Conservation (phyloP, 2,329 filamentous ascomycete genomes). For the Pleurostoma richardsiae region DNA sequence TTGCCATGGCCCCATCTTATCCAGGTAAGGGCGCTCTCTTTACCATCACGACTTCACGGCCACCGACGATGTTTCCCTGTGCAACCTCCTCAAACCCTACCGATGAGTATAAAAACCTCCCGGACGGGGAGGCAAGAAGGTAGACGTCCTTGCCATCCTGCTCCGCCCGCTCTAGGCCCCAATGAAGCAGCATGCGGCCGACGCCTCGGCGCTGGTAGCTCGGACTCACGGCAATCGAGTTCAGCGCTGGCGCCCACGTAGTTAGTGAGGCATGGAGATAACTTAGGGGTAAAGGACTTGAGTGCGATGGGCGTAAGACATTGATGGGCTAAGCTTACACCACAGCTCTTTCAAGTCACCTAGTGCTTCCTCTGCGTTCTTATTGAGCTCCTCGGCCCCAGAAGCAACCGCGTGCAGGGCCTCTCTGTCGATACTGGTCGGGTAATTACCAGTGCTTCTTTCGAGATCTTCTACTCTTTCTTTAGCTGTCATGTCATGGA, state of each 20-base stretch:
- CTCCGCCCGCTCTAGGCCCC: slow-evolving; percentile 2
- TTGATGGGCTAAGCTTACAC: not conserved
- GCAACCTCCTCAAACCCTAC: slow-evolving; percentile 5
- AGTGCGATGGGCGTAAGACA: no score
- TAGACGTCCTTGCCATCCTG: slow-evolving; percentile 4
- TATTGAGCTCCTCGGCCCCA: not conserved
- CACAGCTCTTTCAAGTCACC: slow-evolving; percentile 4
- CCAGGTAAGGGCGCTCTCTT: no score
- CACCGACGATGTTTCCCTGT: no score
- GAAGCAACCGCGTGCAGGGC: not conserved
- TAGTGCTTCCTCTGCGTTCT: slow-evolving; percentile 1
- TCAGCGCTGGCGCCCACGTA: slow-evolving; percentile 1
- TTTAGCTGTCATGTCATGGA: not conserved
- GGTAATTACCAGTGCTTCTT: not conserved
- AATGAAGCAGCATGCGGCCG: slow-evolving; percentile 4
- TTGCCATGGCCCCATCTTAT: no score
- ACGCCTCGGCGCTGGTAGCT: slow-evolving; percentile 5
- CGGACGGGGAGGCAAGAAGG: slow-evolving; percentile 2
- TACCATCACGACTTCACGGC: no score
- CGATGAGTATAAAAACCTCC: slow-evolving; percentile 2
- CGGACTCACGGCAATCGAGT: slow-evolving; percentile 3
- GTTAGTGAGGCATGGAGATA: no score
- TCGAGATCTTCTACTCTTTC: not conserved
- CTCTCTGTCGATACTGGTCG: not conserved
- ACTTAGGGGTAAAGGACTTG: no score